Conservation (phyloP, 2,329 filamentous ascomycete species). For the Talaromyces sp. region DNA sequence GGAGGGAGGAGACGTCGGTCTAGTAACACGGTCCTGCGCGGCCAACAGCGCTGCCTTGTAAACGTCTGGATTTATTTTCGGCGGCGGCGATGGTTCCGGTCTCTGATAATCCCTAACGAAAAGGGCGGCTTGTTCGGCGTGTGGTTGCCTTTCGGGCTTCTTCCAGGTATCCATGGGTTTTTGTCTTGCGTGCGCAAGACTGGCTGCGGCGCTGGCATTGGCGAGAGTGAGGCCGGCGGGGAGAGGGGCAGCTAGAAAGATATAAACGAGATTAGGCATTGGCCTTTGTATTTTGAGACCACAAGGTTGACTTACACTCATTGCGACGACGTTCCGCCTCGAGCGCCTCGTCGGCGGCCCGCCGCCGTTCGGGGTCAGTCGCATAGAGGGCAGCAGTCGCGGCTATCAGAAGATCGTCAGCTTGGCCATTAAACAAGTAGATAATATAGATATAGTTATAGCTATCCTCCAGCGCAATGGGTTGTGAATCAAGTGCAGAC, state of each 20-base stretch:
- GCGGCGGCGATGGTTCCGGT: constrained; percentile 24
- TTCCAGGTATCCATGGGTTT: constrained; percentile 54
- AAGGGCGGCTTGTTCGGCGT: constrained; percentile 56
- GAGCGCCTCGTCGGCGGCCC: constrained; percentile 6
- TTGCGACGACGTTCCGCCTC: neutral
- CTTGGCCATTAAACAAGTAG: no score
- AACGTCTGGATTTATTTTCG: constrained; percentile 59
- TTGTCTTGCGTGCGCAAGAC: constrained; percentile 63
- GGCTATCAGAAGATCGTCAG: constrained; percentile 31
- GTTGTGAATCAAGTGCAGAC: neutral
- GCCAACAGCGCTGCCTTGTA: constrained; percentile 72
- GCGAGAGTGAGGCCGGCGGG: constrained; percentile 46
- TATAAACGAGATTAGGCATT: neutral
- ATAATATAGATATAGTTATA: neutral
- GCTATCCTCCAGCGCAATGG: neutral
- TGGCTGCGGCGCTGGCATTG: constrained; percentile 70
- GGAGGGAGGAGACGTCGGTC: constrained; percentile 9
- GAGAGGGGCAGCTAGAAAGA: constrained; percentile 41
- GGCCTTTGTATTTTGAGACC: no score
- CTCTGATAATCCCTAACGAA: constrained; percentile 55
- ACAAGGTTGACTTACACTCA: neutral
- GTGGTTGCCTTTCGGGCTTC: constrained; percentile 59
- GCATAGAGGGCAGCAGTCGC: constrained; percentile 59
- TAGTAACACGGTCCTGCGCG: constrained; percentile 22
- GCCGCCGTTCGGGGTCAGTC: constrained; percentile 38